Evolutionary conservation across 2,329 filamentous ascomycete genomes (phyloP).

Genomic region (Penicillium sp.): DNA sequence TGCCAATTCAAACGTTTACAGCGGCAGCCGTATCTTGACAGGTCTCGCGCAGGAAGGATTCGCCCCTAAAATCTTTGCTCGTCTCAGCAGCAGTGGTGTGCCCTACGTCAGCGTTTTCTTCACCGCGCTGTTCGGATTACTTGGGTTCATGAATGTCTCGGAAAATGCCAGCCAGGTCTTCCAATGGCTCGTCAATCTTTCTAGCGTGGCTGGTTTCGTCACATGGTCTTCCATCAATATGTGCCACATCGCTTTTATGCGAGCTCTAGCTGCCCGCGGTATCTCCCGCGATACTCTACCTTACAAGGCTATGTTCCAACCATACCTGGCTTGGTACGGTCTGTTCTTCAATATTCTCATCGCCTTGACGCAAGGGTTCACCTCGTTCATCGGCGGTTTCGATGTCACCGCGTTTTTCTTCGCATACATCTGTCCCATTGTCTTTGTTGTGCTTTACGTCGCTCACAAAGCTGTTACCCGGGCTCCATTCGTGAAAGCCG

Average conservation of each 20-base stretch:
- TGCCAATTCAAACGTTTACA: slow-evolving; percentile 47
- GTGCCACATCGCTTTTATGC: slow-evolving; percentile 68
- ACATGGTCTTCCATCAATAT: slow-evolving; percentile 45
- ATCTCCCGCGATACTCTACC: slow-evolving; percentile 62
- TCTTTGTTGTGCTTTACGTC: slow-evolving; percentile 63
- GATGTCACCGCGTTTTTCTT: slow-evolving; percentile 64
- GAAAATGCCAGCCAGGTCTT: slow-evolving; percentile 65
- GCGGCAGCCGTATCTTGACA: slow-evolving; percentile 68
- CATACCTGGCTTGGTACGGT: slow-evolving; percentile 67
- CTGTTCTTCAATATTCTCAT: slow-evolving; percentile 68
- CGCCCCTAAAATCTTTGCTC: slow-evolving; percentile 48
- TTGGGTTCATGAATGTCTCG: slow-evolving; percentile 71
- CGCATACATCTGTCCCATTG: slow-evolving; percentile 66
- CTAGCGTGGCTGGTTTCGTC: slow-evolving; percentile 39
- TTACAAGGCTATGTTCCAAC: slow-evolving; percentile 65
- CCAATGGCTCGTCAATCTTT: slow-evolving; percentile 40
- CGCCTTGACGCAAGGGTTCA: slow-evolving; percentile 70
- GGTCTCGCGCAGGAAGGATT: slow-evolving; percentile 59
- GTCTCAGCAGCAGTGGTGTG: slow-evolving; percentile 45
- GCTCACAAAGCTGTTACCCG: slow-evolving; percentile 60
- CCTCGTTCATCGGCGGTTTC: slow-evolving; percentile 66
- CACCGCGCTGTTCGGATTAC: slow-evolving; percentile 60
- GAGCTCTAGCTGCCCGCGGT: slow-evolving; percentile 57
- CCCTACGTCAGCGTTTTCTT: slow-evolving; percentile 49
- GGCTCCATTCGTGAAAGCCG: slow-evolving; percentile 38